Conservation (phyloP, 1,284 basidiomycete species). For the Ceratobasidium sp. region DNA sequence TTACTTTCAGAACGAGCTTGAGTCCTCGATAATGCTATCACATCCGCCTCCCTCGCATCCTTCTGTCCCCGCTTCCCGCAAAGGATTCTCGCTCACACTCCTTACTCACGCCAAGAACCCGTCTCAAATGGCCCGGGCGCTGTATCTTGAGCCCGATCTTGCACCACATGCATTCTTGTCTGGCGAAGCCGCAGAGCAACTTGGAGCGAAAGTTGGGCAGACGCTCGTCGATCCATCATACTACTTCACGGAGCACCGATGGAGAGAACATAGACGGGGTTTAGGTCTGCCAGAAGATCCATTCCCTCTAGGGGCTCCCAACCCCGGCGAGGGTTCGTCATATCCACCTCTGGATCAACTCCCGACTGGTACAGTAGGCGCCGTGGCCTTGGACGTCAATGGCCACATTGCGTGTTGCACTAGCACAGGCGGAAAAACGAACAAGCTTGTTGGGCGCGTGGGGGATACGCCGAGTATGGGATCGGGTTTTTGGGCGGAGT, state of each 20-base stretch:
- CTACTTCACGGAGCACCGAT: slow-evolving; percentile 78
- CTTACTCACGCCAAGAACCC: slow-evolving; percentile 79
- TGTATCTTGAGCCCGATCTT: slow-evolving; percentile 73
- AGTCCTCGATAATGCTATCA: slow-evolving; percentile 82
- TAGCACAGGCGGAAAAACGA: slow-evolving; percentile 84
- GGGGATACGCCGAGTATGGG: slow-evolving; percentile 84
- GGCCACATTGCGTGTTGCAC: slow-evolving; percentile 81
- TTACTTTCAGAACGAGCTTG: slow-evolving; percentile 76
- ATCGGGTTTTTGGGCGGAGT: slow-evolving; percentile 84
- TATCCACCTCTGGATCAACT: slow-evolving; percentile 65
- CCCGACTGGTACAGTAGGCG: slow-evolving; percentile 84
- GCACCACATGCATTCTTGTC: slow-evolving; percentile 80
- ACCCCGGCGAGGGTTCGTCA: slow-evolving; percentile 36
- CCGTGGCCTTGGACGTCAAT: slow-evolving; percentile 79
- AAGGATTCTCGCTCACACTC: slow-evolving; percentile 74
- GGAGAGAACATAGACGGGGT: slow-evolving; percentile 79
- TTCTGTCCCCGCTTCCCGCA: slow-evolving; percentile 68
- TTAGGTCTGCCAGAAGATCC: slow-evolving; percentile 78
- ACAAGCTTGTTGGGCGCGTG: slow-evolving; percentile 76
- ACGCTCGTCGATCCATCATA: slow-evolving; percentile 77
- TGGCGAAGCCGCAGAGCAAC: slow-evolving; percentile 70
- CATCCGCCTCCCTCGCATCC: slow-evolving; percentile 75
- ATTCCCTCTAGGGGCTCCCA: slow-evolving; percentile 54
- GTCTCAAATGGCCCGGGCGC: slow-evolving; percentile 73
- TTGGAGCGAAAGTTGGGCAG: slow-evolving; percentile 69